These are phyloP conservation scores for Pichia sp. DNA, from an alignment of 1,139 yeast genomes.

Conservation along the genomic window DNA sequence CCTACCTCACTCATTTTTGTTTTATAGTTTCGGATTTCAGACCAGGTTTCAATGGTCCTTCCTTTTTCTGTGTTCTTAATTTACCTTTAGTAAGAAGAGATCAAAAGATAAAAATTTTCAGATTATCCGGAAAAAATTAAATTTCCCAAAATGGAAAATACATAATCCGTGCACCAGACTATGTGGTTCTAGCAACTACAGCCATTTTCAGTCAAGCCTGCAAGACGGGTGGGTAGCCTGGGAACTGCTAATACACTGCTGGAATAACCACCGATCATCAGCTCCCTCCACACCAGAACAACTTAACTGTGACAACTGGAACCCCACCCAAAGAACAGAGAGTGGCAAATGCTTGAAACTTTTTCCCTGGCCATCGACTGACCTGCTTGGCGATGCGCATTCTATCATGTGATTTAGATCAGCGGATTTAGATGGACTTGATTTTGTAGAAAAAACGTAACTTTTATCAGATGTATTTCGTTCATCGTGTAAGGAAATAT, in stretches of 20 bases:
- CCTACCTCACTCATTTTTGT: constrained; percentile 32
- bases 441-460: not conserved
- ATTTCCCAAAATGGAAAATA: constrained; percentile 4
- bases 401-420: not conserved
- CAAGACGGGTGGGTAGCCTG: too few species aligned
- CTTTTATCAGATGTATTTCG: not conserved
- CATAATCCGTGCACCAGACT: constrained; percentile 4
- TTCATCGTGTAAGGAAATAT: not conserved
- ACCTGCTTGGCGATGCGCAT: not conserved
- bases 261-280: too few species aligned
- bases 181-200: not conserved
- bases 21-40: not conserved
- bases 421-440: not conserved
- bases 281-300: too few species aligned
- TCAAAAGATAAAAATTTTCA: constrained; percentile 1
- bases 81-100: not conserved
- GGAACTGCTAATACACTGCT: too few species aligned
- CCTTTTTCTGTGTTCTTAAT: too few species aligned
- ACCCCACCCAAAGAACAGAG: too few species aligned
- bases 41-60: too few species aligned
- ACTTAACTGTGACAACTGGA: too few species aligned
- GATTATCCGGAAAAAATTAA: not conserved
- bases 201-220: too few species aligned
- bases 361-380: too few species aligned
- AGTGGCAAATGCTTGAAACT: too few species aligned